Evolutionary conservation across 2,329 filamentous ascomycete genomes (phyloP).

Genomic region (Aureobasidium sp.): DNA sequence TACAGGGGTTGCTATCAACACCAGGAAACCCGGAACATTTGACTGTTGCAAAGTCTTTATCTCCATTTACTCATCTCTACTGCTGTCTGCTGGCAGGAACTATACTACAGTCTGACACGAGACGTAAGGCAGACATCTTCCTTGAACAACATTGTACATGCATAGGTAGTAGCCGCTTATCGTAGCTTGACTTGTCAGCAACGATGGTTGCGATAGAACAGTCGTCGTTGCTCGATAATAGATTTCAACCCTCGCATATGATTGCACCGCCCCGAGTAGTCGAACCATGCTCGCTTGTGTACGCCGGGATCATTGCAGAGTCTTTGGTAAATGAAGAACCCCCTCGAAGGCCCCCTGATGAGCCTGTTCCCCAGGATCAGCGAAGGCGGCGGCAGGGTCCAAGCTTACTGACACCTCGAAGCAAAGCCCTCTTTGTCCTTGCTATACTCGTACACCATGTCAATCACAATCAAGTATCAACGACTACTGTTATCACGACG

Average conservation of each 20-base stretch:
- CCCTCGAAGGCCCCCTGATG: neutral
- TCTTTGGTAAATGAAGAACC: neutral
- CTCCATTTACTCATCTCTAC: neutral
- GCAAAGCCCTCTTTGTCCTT: neutral
- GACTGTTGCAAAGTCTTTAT: neutral
- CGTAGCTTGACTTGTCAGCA: neutral
- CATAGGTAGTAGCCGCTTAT: neutral
- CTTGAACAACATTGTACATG: neutral
- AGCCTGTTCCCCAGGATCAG: neutral
- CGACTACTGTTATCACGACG: neutral
- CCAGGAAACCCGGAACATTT: neutral
- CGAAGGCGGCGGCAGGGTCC: neutral
- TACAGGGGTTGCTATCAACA: neutral
- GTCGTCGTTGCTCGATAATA: neutral
- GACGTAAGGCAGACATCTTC: neutral
- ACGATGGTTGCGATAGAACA: neutral
- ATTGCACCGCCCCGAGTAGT: constrained; percentile 7
- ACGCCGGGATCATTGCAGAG: neutral
- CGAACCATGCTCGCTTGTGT: constrained; percentile 7
- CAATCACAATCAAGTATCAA: constrained; percentile 4
- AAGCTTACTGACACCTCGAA: neutral
- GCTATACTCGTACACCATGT: constrained; percentile 5
- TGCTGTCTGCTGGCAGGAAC: neutral
- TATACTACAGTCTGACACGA: neutral
- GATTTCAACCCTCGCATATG: constrained; percentile 1